These are phyloP conservation scores for Fusarium proliferatum DNA, from an alignment of 2,329 filamentous ascomycete genomes.

Conservation along the genomic window DNA sequence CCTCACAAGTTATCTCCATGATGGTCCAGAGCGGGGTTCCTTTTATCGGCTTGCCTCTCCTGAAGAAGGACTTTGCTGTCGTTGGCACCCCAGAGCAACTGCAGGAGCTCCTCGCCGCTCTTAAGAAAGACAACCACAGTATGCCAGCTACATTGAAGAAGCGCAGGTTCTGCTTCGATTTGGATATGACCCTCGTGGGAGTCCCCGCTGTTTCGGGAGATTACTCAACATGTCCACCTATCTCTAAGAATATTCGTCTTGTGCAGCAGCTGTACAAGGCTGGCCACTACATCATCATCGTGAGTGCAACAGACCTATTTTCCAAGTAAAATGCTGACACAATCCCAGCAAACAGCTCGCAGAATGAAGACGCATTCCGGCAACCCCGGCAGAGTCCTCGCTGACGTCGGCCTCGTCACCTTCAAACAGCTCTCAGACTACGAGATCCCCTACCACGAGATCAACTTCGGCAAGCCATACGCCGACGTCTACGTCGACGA, in stretches of 20 bases:
- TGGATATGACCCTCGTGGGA: background rate
- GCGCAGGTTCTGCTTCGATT: background rate
- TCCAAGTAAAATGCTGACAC: rapidly evolving
- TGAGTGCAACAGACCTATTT: background rate
- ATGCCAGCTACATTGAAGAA: background rate
- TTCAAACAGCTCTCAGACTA: background rate
- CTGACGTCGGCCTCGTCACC: background rate
- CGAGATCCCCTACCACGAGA: background rate
- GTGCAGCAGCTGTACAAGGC: background rate
- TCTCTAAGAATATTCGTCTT: background rate
- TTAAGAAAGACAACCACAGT: background rate
- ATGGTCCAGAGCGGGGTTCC: background rate
- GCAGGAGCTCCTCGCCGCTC: background rate
- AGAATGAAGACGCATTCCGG: background rate
- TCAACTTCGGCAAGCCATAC: background rate
- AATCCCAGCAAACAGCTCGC: background rate
- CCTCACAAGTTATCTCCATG: background rate
- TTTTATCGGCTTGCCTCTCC: background rate
- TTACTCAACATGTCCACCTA: background rate
- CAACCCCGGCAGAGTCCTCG: background rate
- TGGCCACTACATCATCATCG: background rate
- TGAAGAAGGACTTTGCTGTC: background rate
- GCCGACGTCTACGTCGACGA: background rate
- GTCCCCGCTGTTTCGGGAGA: background rate
- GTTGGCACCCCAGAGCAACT: background rate